These are phyloP conservation scores for Calonectria montana DNA, from an alignment of 2,329 filamentous ascomycete genomes.

Conservation along the genomic window DNA sequence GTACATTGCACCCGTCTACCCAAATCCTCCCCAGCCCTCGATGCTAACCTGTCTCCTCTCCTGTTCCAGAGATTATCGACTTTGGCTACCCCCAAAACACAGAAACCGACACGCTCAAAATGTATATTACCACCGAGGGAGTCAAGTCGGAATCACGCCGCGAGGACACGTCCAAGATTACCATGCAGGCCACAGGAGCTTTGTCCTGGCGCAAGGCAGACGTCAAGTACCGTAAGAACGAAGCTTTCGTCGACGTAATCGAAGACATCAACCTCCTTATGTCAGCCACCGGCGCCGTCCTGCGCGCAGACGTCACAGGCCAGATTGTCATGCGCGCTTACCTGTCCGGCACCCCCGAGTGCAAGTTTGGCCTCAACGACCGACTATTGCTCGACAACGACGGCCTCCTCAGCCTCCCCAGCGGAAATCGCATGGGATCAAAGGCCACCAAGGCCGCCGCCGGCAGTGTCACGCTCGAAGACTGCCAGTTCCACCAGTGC, in stretches of 20 bases:
- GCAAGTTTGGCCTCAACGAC: constrained; percentile 98
- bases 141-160: constrained; percentile 90
- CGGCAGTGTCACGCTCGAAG: constrained; percentile 93
- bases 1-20: constrained; percentile 56
- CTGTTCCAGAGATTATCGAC: constrained; percentile 85
- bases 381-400: constrained; percentile 88
- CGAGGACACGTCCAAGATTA: constrained; percentile 97
- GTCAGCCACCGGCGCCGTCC: constrained; percentile 95
- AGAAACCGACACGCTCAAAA: constrained; percentile 97
- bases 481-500: constrained; percentile 99
- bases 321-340: constrained; percentile 99
- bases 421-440: constrained; percentile 81
- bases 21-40: neutral
- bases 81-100: constrained; percentile 99
- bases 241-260: constrained; percentile 99
- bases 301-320: constrained; percentile 95
- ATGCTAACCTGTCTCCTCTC: neutral
- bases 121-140: constrained; percentile 99
- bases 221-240: constrained; percentile 99
- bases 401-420: constrained; percentile 72
- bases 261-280: constrained; percentile 99
- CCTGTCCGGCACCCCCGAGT: constrained; percentile 94
- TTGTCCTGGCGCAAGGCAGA: constrained; percentile 97
- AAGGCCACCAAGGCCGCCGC: constrained; percentile 97
- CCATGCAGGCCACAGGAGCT: constrained; percentile 98